Evolutionary conservation across 1,284 basidiomycete genomes (phyloP), one percentile per base, ranked within the genome.

Genomic region (Hypsizygus ulmarius): DNA sequence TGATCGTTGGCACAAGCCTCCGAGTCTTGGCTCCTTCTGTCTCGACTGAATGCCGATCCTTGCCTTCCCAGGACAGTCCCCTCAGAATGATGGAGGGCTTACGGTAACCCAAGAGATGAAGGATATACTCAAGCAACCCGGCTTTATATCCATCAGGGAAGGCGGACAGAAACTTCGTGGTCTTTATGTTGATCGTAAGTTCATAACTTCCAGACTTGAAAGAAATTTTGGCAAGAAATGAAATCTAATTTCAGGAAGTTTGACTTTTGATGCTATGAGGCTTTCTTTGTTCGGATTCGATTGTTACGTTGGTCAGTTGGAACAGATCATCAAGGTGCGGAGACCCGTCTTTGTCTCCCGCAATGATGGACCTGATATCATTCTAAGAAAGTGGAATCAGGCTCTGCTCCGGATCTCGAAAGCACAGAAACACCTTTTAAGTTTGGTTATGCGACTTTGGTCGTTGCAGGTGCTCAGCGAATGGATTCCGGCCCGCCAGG

Each of bases 381-480:
- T n/a, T 44, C 45, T 3, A 40, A 79, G 77, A 59, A 59, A 9
- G 49, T 80, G 30, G 64, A 70, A 47, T 51, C 54, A 2, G 70
- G 72, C 0, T 53, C 48, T 0, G 71, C 72, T 0, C 77, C 76
- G 3, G 67, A 73, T 43, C 59, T 81, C 0, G 57, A 51, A 19
- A 66, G 65, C 11, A 68, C 68, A 0, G 75, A 80, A 59, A 79
- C 77, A 0, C 64, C 71, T 0, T 77, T 71, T 58, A 60, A 70
- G 30, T 68, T 71, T 7, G 72, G 78, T 2, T 82, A 80, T 52
- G 66, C 71, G 3, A 58, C 71, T 0, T 53, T 80, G 5, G 55
- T 71, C 35, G 62, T 75, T 21, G 51, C 65, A 5, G 81, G 81
- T 12, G 67, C 71, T 0, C 71, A 77, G 51, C 68, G 69, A 7